A percentile compares a stretch with the other conserved stretches of the same genome.
Conservation (phyloP, 371 early-diverging fungal species). For the Saksenaea vasiformis region DNA sequence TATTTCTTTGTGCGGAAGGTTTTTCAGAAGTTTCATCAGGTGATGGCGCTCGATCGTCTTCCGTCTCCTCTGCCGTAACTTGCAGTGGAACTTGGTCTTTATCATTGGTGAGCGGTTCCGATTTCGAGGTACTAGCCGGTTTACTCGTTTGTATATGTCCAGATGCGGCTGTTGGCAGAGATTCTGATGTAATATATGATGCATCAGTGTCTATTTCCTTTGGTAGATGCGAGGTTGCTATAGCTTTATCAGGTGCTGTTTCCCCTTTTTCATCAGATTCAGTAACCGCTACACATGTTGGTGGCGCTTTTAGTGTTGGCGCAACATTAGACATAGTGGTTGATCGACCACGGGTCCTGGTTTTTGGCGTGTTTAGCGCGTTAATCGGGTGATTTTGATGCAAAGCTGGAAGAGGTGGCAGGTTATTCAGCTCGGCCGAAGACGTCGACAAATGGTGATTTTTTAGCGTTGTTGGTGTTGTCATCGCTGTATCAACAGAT, state of each 20-base stretch:
- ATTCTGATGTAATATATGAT: too few species aligned
- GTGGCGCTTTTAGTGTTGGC: not conserved
- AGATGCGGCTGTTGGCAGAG: too few species aligned
- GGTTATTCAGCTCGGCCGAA: conserved; percentile 1
- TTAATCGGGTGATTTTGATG: not conserved
- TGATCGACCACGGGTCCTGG: conserved; percentile 10
- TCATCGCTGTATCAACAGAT: conserved; percentile 13
- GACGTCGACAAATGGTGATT: conserved; percentile 8
- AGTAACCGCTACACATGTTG: not conserved
- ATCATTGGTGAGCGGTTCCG: too few species aligned
- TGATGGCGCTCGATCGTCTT: not conserved
- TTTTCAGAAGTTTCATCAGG: not conserved
- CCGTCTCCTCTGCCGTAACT: not conserved
- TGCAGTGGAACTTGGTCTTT: not conserved
- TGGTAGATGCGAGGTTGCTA: too few species aligned
- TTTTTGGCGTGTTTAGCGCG: not conserved
- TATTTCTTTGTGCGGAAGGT: not conserved
- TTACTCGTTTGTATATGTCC: too few species aligned
- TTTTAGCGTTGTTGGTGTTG: conserved; percentile 21
- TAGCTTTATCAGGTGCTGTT: not conserved
- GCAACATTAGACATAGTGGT: conserved; percentile 5
- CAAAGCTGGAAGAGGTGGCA: not conserved
- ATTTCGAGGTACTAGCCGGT: too few species aligned
- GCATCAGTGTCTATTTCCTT: too few species aligned
- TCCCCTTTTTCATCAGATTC: too few species aligned